Evolutionary conservation across 345 rosid species (phyloP).

Genomic region (Acer yangbiense): DNA sequence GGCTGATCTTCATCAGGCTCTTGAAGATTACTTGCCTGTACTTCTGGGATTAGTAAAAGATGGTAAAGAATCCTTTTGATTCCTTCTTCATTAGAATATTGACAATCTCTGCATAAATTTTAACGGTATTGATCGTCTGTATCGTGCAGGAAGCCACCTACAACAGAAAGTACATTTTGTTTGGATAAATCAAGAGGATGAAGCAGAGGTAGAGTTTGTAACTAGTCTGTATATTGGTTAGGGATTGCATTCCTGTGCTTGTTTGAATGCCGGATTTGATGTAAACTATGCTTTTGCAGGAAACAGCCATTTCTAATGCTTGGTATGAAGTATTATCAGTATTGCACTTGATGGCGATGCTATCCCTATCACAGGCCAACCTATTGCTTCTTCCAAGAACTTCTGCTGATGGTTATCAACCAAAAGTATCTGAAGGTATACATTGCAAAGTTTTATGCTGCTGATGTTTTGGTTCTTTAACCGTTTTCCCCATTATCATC

Average conservation of each 20-base stretch:
- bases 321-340: slow-evolving; percentile 98
- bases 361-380: slow-evolving; percentile 85
- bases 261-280: slow-evolving; percentile 17
- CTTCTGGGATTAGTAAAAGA: slow-evolving; percentile 88
- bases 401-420: slow-evolving; percentile 72
- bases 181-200: slow-evolving; percentile 98
- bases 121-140: slow-evolving; percentile 13
- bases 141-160: slow-evolving; percentile 63
- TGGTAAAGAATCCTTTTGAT: slow-evolving; percentile 43
- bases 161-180: slow-evolving; percentile 78
- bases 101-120: slow-evolving; percentile 5
- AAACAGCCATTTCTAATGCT: slow-evolving; percentile 79
- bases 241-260: slow-evolving; percentile 18
- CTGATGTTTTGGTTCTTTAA: neutral
- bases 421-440: slow-evolving; percentile 94
- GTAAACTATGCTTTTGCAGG: slow-evolving; percentile 52
- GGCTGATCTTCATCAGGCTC: slow-evolving; percentile 95
- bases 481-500: neutral
- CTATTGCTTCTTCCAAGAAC: slow-evolving; percentile 91
- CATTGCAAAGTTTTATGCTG: slow-evolving; percentile 14
- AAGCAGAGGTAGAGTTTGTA: slow-evolving; percentile 64
- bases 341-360: slow-evolving; percentile 96
- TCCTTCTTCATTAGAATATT: neutral
- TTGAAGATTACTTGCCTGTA: slow-evolving; percentile 95
- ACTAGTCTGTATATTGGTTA: slow-evolving; percentile 9